Percentiles rank a stretch among this genome's conserved stretches.
Evolutionary conservation across 2,329 filamentous ascomycete genomes (phyloP).

Genomic region (Paracoccidioides brasiliensis): DNA sequence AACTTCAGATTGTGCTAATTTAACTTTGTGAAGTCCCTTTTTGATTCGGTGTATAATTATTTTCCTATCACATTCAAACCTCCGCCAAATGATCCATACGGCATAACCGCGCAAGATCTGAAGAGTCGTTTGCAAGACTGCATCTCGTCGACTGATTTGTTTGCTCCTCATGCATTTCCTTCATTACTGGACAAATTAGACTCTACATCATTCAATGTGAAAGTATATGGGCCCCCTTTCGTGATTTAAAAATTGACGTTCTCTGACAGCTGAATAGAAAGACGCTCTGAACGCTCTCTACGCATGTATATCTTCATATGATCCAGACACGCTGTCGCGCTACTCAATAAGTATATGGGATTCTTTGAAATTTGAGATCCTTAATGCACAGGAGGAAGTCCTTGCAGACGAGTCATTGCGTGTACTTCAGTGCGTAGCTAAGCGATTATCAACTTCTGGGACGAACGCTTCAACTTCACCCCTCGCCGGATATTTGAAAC

Average conservation of each 20-base stretch:
- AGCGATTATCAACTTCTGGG: conserved; percentile 37
- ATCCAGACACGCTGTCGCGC: conserved; percentile 44
- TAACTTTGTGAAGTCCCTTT: conserved; percentile 32
- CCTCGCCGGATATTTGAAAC: conserved; percentile 43
- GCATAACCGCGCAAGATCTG: conserved; percentile 55
- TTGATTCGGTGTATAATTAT: conserved; percentile 59
- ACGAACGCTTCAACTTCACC: conserved; percentile 27
- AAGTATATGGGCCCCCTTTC: conserved; percentile 29
- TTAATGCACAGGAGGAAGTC: conserved; percentile 54
- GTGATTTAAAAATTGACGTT: background rate
- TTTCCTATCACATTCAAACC: conserved; percentile 60
- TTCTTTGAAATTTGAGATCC: conserved; percentile 54
- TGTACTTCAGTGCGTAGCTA: conserved; percentile 42
- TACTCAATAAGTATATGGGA: conserved; percentile 57
- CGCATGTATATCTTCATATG: conserved; percentile 47
- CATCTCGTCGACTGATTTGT: conserved; percentile 47
- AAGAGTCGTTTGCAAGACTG: conserved; percentile 52
- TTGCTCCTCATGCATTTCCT: conserved; percentile 56
- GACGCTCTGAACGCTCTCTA: conserved; percentile 52
- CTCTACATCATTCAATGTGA: conserved; percentile 55
- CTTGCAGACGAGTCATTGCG: conserved; percentile 47
- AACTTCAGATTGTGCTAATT: background rate
- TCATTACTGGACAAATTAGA: conserved; percentile 56
- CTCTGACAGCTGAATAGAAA: conserved; percentile 31
- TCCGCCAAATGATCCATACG: conserved; percentile 55